These are phyloP conservation scores for Tolypocladium guangdongense DNA, from an alignment of 2,329 filamentous ascomycete species.

Conservation along the genomic window DNA sequence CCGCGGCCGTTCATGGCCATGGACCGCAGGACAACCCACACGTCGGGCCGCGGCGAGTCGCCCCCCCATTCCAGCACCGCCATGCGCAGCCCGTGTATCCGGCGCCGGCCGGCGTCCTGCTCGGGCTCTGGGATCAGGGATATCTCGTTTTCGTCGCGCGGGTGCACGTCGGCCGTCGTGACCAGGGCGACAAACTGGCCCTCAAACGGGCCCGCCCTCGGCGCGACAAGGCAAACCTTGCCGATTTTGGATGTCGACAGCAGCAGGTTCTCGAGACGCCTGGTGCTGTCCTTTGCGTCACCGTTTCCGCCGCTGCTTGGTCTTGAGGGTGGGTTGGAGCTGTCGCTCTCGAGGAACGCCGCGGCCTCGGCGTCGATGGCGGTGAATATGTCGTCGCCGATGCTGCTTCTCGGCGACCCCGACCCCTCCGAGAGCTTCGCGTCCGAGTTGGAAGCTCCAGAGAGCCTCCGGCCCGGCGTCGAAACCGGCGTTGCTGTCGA, in stretches of 20 bases:
- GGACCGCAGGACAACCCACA: conserved; percentile 36
- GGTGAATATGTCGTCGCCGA: conserved; percentile 2
- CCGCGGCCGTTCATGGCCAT: conserved; percentile 32
- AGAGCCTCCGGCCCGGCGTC: not conserved
- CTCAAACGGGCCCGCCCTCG: conserved; percentile 39
- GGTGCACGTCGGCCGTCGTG: conserved; percentile 19
- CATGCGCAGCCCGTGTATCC: conserved; percentile 30
- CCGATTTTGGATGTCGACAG: conserved; percentile 28
- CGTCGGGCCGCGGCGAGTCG: conserved; percentile 26
- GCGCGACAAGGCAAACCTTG: conserved; percentile 31
- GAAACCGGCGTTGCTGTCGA: not conserved
- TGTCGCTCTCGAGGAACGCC: conserved; percentile 1
- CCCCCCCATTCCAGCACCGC: conserved; percentile 24
- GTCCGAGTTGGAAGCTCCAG: not conserved
- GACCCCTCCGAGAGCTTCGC: not conserved
- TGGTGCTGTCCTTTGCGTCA: not conserved
- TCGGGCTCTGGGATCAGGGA: conserved; percentile 19
- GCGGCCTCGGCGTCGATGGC: conserved; percentile 6
- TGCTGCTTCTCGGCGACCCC: conserved; percentile 3
- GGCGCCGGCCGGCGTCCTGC: conserved; percentile 27
- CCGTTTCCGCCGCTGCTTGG: not conserved
- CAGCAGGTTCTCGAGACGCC: conserved; percentile 25
- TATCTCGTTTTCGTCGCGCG: conserved; percentile 15
- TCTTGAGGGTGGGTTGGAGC: not conserved
- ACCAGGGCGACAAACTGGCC: conserved; percentile 37